Percentiles rank a stretch among this genome's conserved stretches.
Conservation (phyloP, 2,329 filamentous ascomycete species). For the Diaporthe australafricana region DNA sequence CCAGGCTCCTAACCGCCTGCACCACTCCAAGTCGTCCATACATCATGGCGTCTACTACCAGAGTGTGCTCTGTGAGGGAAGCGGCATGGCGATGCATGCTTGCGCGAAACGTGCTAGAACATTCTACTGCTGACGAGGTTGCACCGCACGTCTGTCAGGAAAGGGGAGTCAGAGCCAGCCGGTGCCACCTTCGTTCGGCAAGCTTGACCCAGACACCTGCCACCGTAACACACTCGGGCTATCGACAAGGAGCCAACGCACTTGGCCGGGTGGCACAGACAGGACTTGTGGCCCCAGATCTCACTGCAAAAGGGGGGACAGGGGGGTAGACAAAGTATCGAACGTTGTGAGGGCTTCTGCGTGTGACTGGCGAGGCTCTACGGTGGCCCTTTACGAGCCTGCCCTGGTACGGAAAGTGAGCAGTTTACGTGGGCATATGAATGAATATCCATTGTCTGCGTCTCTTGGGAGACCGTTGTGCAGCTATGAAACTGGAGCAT, state of each 20-base stretch:
- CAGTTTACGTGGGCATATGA: not conserved
- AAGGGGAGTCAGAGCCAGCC: not conserved
- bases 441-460: not conserved
- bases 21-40: not conserved
- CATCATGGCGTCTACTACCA: not conserved
- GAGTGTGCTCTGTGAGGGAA: not conserved
- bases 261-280: constrained; percentile 12
- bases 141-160: not conserved
- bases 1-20: not conserved
- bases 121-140: not conserved
- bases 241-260: not conserved
- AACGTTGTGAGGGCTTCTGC: not conserved
- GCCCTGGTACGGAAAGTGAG: not conserved
- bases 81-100: not conserved
- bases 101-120: not conserved
- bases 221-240: not conserved
- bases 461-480: not conserved
- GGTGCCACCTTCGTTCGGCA: constrained; percentile 10
- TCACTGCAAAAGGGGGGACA: too few relatives aligned
- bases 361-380: not conserved
- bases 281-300: not conserved
- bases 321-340: not conserved
- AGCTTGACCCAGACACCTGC: not conserved
- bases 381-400: not conserved
- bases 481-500: not conserved